Base-by-base conservation (phyloP, 225 moss, liverwort and hornwort species). In the Pleurozium schreberi region DNA sequence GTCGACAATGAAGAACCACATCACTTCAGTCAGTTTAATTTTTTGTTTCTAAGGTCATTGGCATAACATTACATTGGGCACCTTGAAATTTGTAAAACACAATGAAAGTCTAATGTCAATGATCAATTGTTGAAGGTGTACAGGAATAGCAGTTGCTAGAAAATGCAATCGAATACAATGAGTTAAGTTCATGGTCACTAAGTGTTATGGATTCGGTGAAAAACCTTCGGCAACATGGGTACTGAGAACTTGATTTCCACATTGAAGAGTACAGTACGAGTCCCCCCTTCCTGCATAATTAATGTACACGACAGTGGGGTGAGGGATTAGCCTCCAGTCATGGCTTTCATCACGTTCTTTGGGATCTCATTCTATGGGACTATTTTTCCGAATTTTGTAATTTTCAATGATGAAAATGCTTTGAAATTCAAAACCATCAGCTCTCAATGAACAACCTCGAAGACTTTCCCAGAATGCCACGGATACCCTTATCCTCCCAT, bases 261-360 rank as follows among this genome's bases (percentile, higher is more conserved):
- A 90, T 60, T 86, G 80, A 80, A 90, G 86, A n/a, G 87, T 90
- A 62, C 87, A 87, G 75, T 87, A 92, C 15, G 90, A 90, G 62
- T 58, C 53, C 33, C 84, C 74, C 11, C n/a, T 84, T 84, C 88
- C 88, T 90, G 84, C 88, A 87, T 42, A n/a, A n/a, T 63, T 4
- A 80, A 67, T 75, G 42, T 60, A 19, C 58, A 75, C 49, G 59
- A 64, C 33, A 40, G 11, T 28, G 9, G 16, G 15, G 57, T 84
- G 47, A 73, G 57, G 14, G 23, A 42, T 64, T 61, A 84, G 38
- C 36, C 80, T 55, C n/a, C 11, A 80, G 63, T 2, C 31, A 33
- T 83, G 50, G 26, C 26, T 68, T 77, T 49, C 58, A 42, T 77
- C 31, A 68, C 36, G 69, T 81, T 12, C 63, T 17, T 36, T 27